Evolutionary conservation across 495 filamentous ascomycete genomes (phyloP), one percentile per base, ranked within the genome.

Genomic region (Letharia columbiana): DNA sequence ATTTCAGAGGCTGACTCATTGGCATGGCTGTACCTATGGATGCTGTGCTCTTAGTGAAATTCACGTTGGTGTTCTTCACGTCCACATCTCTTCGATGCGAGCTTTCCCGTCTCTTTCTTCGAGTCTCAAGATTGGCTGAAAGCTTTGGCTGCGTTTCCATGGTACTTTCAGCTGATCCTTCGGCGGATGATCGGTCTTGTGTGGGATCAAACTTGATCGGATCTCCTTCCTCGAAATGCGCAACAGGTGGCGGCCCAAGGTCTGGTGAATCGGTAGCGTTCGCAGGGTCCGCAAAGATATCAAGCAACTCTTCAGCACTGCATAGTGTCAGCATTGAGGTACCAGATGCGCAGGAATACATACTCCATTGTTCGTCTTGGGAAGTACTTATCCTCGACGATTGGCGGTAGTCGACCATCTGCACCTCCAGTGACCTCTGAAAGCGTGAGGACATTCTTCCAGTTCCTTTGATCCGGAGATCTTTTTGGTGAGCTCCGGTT

Each of bases 341-440:
- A 41, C 10, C 35, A 47, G 50, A 56, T 56, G 31, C 31, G 52
- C 1, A 60, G 60, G 15, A 15, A 44, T 20, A 73, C 85, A 69
- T 80, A 95, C 90, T 87, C 89, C 66, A 94, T 76, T 4, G 90
- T 92, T 65, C 78, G 79, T 64, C 91, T 79, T 20, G 88, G 88
- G 70, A 84, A 95, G 47, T 77, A 77, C 75, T 92, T 94, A 72
- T 90, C 87, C 75, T 98, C 94, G 61, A 86, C 73, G 60, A 98
- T 96, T 1, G 89, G 85, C 11, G 93, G 90, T 63, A 98, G 75
- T 69, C 82, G 82, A 41, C 87, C 89, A 69, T 90, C 86, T 70
- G 81, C 79, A 54, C 75, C 72, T 68, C 84, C 81, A 15, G 81
- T 72, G 31, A 75, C 75, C 64, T 87, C 86, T 31, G 77, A 66